Conservation (phyloP, 129 eudicot genomes). For the Flaveria ramosissima region DNA sequence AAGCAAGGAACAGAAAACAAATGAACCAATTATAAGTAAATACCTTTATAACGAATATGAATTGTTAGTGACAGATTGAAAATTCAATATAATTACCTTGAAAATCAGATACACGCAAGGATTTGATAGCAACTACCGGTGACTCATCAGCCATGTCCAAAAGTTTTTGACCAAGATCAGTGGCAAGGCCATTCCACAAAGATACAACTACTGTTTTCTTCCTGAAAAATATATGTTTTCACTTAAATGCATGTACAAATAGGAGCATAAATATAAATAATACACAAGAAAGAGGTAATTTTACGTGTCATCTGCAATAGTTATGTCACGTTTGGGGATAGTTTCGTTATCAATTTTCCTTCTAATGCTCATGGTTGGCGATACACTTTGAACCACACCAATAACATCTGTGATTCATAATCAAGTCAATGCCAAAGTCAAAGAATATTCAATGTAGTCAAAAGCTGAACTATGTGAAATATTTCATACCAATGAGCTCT, state of each 20-base stretch:
- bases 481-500: constrained; percentile 72
- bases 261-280: neutral
- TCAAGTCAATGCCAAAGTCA: neutral
- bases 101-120: constrained; percentile 83
- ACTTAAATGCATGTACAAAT: neutral
- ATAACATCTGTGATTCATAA: constrained; percentile 63
- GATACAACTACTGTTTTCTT: constrained; percentile 93
- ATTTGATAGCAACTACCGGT: constrained; percentile 88
- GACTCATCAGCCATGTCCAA: constrained; percentile 79
- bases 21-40: neutral
- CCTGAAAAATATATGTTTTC: constrained; percentile 43
- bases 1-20: neutral
- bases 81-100: constrained; percentile 50
- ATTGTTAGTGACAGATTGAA: neutral
- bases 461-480: neutral
- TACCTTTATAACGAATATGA: neutral
- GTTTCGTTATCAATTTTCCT: constrained; percentile 74
- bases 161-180: constrained; percentile 81
- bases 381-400: constrained; percentile 92
- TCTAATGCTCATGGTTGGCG: constrained; percentile 87
- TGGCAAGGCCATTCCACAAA: constrained; percentile 83
- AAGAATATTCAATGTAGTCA: neutral
- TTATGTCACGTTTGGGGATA: constrained; percentile 81
- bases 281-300: neutral
- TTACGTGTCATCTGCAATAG: constrained; percentile 92